Base-by-base conservation (phyloP, 2,329 filamentous ascomycete species). In the Colletotrichum orbiculare region DNA sequence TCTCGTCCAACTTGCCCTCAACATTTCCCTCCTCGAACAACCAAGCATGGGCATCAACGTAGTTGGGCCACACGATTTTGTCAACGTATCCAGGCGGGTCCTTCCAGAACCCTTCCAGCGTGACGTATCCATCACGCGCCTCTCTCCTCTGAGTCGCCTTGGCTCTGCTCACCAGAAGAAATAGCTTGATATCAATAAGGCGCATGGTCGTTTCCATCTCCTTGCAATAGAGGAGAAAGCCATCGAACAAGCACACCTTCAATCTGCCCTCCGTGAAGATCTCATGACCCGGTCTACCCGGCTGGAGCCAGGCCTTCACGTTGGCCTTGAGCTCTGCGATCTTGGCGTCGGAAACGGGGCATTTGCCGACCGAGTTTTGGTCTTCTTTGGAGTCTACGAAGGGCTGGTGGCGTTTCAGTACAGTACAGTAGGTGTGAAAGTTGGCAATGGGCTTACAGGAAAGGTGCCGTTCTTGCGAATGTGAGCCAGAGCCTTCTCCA, bases 11-110 rank as follows among this genome's bases (percentile, higher is more conserved):
- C 50, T 77, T 72, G 0, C 86, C 86, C 70, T 91, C 86, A 0
- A 93, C 91, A 73, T 94, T 81, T 0, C 87, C 90, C 8, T 81
- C 79, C 68, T 89, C 78, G 73, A 97, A 96, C 75, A 99, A 81
- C 84, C 92, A 97, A 25, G 82, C 81, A 79, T 98, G 94, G 71
- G 93, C 88, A 57, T 86, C 83, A 4, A 91, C 92, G 77, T 97
- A 98, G 72, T 97, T 95, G 4, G 95, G 95, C 96, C 96, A 99
- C 5, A 99, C 96, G 59, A 99, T 86, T 74, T 91, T 87, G 75
- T 98, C 94, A 42, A 98, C 94, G 75, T 98, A 99, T 0, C 93
- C 94, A 0, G 93, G 93, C 0, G 96, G 96, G 76, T 99, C 96
- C 61, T 89, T 85, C 96, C 96, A 99, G 80, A 97, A 99, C 35